phyloP scores from a whole-genome alignment of 176 grass and related monocot species.

The Miscanthus lutarioriparius region DNA sequence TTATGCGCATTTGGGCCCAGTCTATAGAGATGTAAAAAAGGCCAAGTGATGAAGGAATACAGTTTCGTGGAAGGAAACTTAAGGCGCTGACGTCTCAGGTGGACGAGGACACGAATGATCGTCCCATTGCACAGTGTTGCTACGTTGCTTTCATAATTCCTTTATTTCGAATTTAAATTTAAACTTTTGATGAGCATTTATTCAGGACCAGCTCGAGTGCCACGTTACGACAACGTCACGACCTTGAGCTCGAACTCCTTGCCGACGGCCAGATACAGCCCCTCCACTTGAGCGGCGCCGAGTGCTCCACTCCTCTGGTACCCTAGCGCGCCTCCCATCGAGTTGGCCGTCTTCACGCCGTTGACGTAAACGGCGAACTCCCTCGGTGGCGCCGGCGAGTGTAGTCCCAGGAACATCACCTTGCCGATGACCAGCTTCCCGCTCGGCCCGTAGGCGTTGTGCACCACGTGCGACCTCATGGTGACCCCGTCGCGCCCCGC shows the following conservation, averaged over 20 bases:
- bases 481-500: slow-evolving; percentile 15
- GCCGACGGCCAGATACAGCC: slow-evolving; percentile 53
- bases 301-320: slow-evolving; percentile 10
- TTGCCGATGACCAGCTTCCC: slow-evolving; percentile 44
- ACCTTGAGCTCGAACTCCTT: slow-evolving; percentile 70
- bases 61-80: too few relatives aligned
- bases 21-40: too few relatives aligned
- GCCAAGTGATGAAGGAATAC: too few relatives aligned
- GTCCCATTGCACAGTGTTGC: not conserved
- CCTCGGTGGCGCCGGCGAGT: not conserved
- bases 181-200: not conserved
- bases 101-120: not conserved
- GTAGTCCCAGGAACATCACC: slow-evolving; percentile 66
- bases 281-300: slow-evolving; percentile 41
- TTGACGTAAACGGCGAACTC: slow-evolving; percentile 33
- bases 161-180: slow-evolving; percentile 25
- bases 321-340: not conserved
- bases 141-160: too few relatives aligned
- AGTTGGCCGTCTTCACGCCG: slow-evolving; percentile 27
- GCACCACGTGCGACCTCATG: slow-evolving; percentile 57
- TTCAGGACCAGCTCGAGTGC: not conserved
- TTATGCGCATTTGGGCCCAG: too few relatives aligned
- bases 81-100: not conserved
- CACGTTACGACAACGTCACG: slow-evolving; percentile 12
- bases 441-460: slow-evolving; percentile 45